Percentiles rank a stretch among this genome's conserved stretches.
Conservation (phyloP, 2,329 filamentous ascomycete genomes). For the Epichloe glyceriae region DNA sequence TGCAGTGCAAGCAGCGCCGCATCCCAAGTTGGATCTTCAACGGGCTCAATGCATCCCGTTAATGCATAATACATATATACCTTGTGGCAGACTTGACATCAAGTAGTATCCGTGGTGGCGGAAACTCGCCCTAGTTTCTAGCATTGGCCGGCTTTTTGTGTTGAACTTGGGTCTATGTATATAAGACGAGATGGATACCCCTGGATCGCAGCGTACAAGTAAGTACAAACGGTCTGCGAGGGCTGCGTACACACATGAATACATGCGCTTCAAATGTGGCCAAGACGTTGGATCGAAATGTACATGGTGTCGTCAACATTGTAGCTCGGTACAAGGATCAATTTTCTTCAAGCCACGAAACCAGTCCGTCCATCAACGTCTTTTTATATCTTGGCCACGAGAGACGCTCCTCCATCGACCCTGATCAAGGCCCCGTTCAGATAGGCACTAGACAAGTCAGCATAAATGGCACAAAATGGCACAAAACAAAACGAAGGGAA, state of each 20-base stretch:
- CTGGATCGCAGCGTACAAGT: not conserved
- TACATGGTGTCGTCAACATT: no score
- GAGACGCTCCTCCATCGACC: constrained; percentile 43
- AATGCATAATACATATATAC: not conserved
- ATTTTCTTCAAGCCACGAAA: no score
- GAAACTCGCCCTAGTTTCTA: no score
- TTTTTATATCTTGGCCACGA: constrained; percentile 31
- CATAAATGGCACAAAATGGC: constrained; percentile 13
- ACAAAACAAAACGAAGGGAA: constrained; percentile 32
- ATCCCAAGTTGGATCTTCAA: no score
- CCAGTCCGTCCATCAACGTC: no score
- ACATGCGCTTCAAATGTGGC: no score
- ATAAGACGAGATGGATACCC: not conserved
- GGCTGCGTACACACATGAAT: no score
- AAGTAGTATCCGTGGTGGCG: no score
- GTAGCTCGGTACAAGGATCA: not conserved
- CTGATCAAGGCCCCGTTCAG: constrained; percentile 53
- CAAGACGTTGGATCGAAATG: no score
- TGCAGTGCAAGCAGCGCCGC: no score
- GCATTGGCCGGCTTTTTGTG: not conserved
- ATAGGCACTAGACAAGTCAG: constrained; percentile 27
- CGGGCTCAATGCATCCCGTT: no score
- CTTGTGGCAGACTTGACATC: not conserved
- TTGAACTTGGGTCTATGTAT: not conserved
- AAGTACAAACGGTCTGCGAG: not conserved